Percentiles rank a stretch among this genome's conserved stretches.
These are phyloP conservation scores for Asterophora lycoperdoides DNA, from an alignment of 768 basidiomycete species.

Conservation along the genomic window DNA sequence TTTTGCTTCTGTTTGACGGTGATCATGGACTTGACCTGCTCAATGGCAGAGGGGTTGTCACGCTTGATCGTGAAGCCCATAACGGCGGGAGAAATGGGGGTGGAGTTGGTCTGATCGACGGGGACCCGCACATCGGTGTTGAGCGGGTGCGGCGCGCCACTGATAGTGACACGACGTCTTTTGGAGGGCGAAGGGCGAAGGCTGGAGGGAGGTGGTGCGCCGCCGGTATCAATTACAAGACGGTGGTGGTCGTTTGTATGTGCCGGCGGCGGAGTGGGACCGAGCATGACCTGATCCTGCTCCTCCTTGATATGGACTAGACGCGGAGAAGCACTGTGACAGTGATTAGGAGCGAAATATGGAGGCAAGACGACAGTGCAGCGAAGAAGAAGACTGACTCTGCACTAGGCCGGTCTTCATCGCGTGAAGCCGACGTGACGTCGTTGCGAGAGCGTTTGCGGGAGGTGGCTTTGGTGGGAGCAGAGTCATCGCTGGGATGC, in stretches of 20 bases:
- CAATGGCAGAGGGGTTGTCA: constrained; percentile 55
- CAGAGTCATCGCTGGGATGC: constrained; percentile 28
- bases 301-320: constrained; percentile 60
- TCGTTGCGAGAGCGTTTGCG: constrained; percentile 48
- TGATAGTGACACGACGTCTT: constrained; percentile 70
- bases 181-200: constrained; percentile 46
- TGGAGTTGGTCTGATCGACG: constrained; percentile 42
- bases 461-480: constrained; percentile 20
- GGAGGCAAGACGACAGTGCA: constrained; percentile 14
- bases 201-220: constrained; percentile 38
- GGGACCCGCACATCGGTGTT: constrained; percentile 48
- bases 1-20: constrained; percentile 69
- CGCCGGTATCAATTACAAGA: constrained; percentile 18
- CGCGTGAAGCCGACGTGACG: constrained; percentile 27
- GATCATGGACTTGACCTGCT: constrained; percentile 61
- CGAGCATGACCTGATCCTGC: constrained; percentile 46
- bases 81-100: constrained; percentile 64
- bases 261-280: constrained; percentile 30
- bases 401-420: constrained; percentile 37
- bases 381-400: constrained; percentile 36
- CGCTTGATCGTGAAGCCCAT: constrained; percentile 55
- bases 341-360: constrained; percentile 16
- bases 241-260: constrained; percentile 20
- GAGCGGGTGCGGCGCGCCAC: constrained; percentile 51
- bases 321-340: constrained; percentile 39